Evolutionary conservation across 495 filamentous ascomycete genomes (phyloP), one percentile per base, ranked within the genome.

Genomic region (Bathelium albidoporum): DNA sequence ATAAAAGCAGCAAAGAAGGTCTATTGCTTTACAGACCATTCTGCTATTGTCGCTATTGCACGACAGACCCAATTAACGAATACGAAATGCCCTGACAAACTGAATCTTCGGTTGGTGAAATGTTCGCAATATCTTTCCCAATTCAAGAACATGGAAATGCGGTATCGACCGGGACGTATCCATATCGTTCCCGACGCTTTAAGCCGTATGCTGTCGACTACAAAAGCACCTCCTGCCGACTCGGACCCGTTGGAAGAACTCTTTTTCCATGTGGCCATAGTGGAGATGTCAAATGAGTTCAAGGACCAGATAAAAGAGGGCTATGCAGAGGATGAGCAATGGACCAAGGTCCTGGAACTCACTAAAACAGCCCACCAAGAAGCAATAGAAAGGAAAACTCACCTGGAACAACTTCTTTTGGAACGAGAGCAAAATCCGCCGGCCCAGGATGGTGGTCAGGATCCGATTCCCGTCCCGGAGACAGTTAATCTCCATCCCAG

Each of bases 41-140:
- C 49, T n/a, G 28, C 32, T 4, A 16, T 41, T 24, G 32, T 28
- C 20, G 26, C 29, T 32, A 63, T 63, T 59, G 24, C 31, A 7
- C 31, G 59, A 11, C 59, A 58, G 32, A n/a, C 18, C 29, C 32
- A 58, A 24, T 32, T 63, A 12, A 63, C 59, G n/a, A 58, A 16
- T 20, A 44, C 29, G 7, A 55, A 10, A 9, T 29, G 12, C 18
- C 53, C 22, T 5, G 49, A 63, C 55, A 63, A 63, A 44, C n/a
- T 63, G 3, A 63, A 63, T 41, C 28, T 63, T 26, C 9, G 28
- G 3, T 44, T 63, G 28, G 32, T 59, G 9, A 28, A 26, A 24
- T 44, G 22, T n/a, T 63, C 32, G 24, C 32, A 63, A 31, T 63
- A 63, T 34, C 44, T 63, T 3, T 63, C 32, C 9, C 20, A 59